Percentiles rank a stretch among this genome's conserved stretches.
These are phyloP conservation scores for Gardenia jasminoides DNA, from an alignment of 257 asterid genomes.

Conservation along the genomic window DNA sequence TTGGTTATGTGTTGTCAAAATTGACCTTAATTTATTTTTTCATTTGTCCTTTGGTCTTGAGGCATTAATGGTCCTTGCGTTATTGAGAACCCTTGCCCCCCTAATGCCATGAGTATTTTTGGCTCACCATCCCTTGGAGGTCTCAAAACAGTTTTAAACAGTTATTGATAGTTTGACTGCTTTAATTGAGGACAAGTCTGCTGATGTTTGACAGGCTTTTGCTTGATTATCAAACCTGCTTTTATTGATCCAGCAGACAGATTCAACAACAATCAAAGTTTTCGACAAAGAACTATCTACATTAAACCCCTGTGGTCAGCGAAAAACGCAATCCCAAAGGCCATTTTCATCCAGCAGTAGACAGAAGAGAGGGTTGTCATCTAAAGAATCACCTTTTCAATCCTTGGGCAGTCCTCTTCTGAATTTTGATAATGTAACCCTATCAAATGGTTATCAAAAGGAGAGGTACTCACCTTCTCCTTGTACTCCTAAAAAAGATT, in stretches of 20 bases:
- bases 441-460: slow-evolving; percentile 32
- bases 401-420: slow-evolving; percentile 41
- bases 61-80: not conserved
- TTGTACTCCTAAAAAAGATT: slow-evolving; percentile 31
- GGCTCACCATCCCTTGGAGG: not conserved
- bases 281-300: slow-evolving; percentile 44
- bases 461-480: slow-evolving; percentile 29
- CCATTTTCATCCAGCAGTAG: slow-evolving; percentile 24
- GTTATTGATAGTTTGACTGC: slow-evolving; percentile 12
- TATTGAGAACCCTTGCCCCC: not conserved
- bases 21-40: not conserved
- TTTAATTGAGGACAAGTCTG: slow-evolving; percentile 15
- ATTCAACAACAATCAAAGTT: slow-evolving; percentile 22
- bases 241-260: slow-evolving; percentile 40
- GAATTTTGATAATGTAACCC: slow-evolving; percentile 30
- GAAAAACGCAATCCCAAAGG: slow-evolving; percentile 26
- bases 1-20: not conserved
- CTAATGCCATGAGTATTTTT: not conserved
- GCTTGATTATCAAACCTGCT: slow-evolving; percentile 9
- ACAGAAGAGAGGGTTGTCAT: slow-evolving; percentile 33
- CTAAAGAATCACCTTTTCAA: slow-evolving; percentile 45
- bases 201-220: slow-evolving; percentile 10
- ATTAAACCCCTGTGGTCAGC: slow-evolving; percentile 28
- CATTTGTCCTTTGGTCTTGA: not conserved
- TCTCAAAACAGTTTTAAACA: not conserved